Evolutionary conservation across 1,284 basidiomycete species (phyloP).

Genomic region (Boletus sp.): DNA sequence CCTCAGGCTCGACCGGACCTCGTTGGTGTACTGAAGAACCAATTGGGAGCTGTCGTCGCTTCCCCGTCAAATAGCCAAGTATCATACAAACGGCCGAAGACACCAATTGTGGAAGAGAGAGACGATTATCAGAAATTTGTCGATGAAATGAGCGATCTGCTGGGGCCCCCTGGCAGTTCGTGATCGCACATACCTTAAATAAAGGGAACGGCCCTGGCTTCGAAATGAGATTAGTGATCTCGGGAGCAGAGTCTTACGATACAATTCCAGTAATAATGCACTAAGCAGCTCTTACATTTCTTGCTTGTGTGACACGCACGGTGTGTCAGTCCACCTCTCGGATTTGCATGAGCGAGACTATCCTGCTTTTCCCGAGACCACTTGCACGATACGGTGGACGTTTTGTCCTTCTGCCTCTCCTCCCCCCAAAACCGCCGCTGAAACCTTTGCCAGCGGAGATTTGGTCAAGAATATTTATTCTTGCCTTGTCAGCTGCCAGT

Average conservation of each 20-base stretch:
- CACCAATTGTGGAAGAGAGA: slow-evolving; percentile 38
- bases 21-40: slow-evolving; percentile 54
- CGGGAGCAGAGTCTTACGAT: neutral
- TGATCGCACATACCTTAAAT: slow-evolving; percentile 13
- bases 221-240: neutral
- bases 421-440: slow-evolving; percentile 48
- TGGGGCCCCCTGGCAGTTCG: slow-evolving; percentile 17
- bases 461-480: slow-evolving; percentile 60
- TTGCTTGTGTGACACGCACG: too few species aligned
- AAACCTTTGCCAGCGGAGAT: slow-evolving; percentile 65
- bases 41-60: slow-evolving; percentile 43
- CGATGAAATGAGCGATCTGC: slow-evolving; percentile 67
- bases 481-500: slow-evolving; percentile 40
- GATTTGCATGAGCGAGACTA: slow-evolving; percentile 27
- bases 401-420: slow-evolving; percentile 63
- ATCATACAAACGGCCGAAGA: slow-evolving; percentile 24
- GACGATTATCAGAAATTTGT: slow-evolving; percentile 75
- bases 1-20: slow-evolving; percentile 56
- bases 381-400: slow-evolving; percentile 51
- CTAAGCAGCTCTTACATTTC: neutral
- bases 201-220: too few species aligned
- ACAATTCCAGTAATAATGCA: slow-evolving; percentile 3
- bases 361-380: slow-evolving; percentile 47
- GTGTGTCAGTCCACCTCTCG: neutral
- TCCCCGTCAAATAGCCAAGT: slow-evolving; percentile 18